Evolutionary conservation across 2,329 filamentous ascomycete species (phyloP).

Genomic region (Cladophialophora carrionii): DNA sequence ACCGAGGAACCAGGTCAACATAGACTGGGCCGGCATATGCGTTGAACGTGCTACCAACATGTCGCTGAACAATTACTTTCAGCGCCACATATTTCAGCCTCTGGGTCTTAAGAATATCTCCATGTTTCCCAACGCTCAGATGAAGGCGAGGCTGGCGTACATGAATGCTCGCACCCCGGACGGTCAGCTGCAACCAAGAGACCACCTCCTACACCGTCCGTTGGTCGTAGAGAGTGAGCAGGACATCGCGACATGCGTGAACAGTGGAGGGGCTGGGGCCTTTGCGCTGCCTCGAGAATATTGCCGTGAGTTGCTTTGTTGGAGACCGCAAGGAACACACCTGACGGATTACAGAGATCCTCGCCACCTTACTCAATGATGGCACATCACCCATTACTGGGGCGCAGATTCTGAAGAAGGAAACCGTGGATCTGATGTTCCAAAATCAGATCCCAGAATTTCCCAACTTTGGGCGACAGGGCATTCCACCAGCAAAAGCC

Average conservation of each 20-base stretch:
- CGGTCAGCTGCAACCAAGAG: constrained; percentile 49
- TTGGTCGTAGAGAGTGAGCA: constrained; percentile 50
- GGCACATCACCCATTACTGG: constrained; percentile 63
- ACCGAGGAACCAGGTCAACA: constrained; percentile 48
- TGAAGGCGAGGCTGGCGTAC: constrained; percentile 59
- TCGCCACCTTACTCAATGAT: constrained; percentile 66
- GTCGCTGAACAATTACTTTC: constrained; percentile 55
- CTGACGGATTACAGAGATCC: constrained; percentile 50
- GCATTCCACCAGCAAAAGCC: constrained; percentile 53
- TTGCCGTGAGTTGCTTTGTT: constrained; percentile 50
- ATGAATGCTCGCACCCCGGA: constrained; percentile 58
- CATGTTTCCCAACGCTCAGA: constrained; percentile 60
- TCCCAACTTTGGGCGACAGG: constrained; percentile 57
- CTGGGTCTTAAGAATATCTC: constrained; percentile 55
- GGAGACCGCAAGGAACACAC: not conserved
- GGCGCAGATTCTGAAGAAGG: constrained; percentile 57
- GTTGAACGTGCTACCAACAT: constrained; percentile 52
- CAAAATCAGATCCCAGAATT: constrained; percentile 63
- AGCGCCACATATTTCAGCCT: constrained; percentile 54
- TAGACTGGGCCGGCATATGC: constrained; percentile 59
- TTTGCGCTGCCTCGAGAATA: constrained; percentile 66
- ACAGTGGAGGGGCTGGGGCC: constrained; percentile 65
- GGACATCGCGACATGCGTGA: constrained; percentile 53
- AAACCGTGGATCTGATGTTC: constrained; percentile 67
- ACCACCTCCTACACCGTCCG: constrained; percentile 57